Evolutionary conservation across 2,329 filamentous ascomycete species (phyloP), one percentile per base, ranked within the genome.

Genomic region (Fusarium sterilihyphosum): DNA sequence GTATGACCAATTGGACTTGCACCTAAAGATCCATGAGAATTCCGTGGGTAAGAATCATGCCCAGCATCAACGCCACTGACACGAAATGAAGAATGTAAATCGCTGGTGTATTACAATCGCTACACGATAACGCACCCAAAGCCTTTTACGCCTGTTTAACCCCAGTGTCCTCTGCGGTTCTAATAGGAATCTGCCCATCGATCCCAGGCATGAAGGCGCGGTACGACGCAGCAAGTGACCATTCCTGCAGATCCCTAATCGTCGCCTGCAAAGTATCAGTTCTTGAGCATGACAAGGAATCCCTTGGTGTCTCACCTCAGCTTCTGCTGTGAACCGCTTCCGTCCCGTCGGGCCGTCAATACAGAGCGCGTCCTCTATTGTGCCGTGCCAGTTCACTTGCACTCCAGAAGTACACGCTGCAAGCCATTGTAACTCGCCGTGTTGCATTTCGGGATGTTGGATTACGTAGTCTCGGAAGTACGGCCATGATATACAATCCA

Each of bases 191-290:
- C 18, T 69, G 59, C 2, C 71, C 71, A 37, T 74, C 67, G 3
- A 69, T 68, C 1, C 67, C 71, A 7, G 63, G 46, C 62, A 74
- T 67, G 5, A 71, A 65, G 6, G 52, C 63, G 0, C 52, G 67
- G 13, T 61, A 74, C 20, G 71, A 71, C 4, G 71, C 53, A 20
- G 62, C 67, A 35, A 74, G 62, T 11, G 67, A 60, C 71, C 67
- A 71, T 7, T 65, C 58, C 7, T 31, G 35, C 20, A 65, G 8
- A 9, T 72, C 56, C 3, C 43, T 47, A 5, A 69, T 56, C 7
- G 35, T 33, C 8, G 20, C n/a, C 69, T 65, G 8, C 11, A 14
- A 17, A 1, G 16, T 6, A 22, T 68, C 13, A 74, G 35, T 16
- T 16, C 16, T 9, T 13, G 2, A 2, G 17, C 8, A 16, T 6